phyloP scores from a whole-genome alignment of 768 basidiomycete genomes.

The Strobilomyces dryophilus region DNA sequence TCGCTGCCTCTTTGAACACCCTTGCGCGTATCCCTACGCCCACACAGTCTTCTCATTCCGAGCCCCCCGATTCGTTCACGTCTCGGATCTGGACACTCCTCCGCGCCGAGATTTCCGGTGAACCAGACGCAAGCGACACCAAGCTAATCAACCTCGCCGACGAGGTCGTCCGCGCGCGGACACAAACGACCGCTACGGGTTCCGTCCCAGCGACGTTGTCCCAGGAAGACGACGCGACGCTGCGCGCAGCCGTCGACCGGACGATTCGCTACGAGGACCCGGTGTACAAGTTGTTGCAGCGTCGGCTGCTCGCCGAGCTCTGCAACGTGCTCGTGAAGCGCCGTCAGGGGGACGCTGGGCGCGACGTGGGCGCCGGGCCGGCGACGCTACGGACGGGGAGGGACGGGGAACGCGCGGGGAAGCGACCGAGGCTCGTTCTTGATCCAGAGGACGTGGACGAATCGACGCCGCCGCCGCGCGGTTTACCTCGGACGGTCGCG shows the following conservation, averaged over 20 bases:
- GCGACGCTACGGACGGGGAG: constrained; percentile 33
- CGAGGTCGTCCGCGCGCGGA: constrained; percentile 59
- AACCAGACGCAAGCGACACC: constrained; percentile 36
- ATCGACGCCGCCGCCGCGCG: background rate
- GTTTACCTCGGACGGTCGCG: constrained; percentile 3
- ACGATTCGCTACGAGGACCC: constrained; percentile 60
- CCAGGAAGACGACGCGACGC: constrained; percentile 42
- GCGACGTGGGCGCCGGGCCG: constrained; percentile 10
- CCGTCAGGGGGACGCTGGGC: constrained; percentile 6
- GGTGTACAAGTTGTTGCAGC: constrained; percentile 61
- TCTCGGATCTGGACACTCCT: constrained; percentile 64
- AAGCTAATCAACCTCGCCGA: constrained; percentile 69
- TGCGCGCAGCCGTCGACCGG: constrained; percentile 61
- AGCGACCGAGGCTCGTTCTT: constrained; percentile 27
- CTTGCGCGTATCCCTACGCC: constrained; percentile 43
- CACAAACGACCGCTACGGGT: constrained; percentile 14
- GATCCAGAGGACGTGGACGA: constrained; percentile 20
- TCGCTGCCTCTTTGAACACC: constrained; percentile 55
- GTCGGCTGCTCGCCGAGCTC: constrained; percentile 47
- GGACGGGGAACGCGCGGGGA: constrained; percentile 16
- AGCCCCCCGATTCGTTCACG: constrained; percentile 40
- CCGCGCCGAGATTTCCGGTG: constrained; percentile 46
- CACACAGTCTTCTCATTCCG: constrained; percentile 8
- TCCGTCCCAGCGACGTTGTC: constrained; percentile 11
- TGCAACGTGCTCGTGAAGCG: constrained; percentile 25